A percentile compares a stretch with the other conserved stretches of the same genome.
phyloP scores from a whole-genome alignment of 1,139 yeast species.

The Kurtzmaniella natalensis region DNA sequence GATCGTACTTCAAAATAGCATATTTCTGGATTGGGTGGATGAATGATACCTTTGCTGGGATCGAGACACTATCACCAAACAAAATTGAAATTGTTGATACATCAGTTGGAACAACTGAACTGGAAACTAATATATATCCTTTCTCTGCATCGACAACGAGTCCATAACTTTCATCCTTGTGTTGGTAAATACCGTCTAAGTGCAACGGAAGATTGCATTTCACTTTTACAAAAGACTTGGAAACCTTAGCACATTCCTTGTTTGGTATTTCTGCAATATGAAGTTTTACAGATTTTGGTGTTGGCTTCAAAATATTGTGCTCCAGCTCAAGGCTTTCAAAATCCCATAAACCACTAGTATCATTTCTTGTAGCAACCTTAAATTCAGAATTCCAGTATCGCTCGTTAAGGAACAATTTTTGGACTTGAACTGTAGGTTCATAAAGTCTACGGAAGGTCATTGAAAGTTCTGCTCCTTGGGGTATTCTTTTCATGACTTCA shows the following conservation, averaged over 20 bases:
- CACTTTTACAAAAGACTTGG: slow-evolving; percentile 62
- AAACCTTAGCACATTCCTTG: slow-evolving; percentile 48
- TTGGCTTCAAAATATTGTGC: slow-evolving; percentile 60
- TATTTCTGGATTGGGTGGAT: slow-evolving; percentile 87
- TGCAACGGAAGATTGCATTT: slow-evolving; percentile 62
- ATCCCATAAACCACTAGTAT: slow-evolving; percentile 85
- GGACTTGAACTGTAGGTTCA: slow-evolving; percentile 71
- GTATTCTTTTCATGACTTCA: slow-evolving; percentile 71
- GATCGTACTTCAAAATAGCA: slow-evolving; percentile 81
- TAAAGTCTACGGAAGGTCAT: slow-evolving; percentile 74
- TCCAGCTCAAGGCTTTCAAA: slow-evolving; percentile 43
- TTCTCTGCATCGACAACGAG: slow-evolving; percentile 73
- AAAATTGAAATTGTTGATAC: slow-evolving; percentile 69
- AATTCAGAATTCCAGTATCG: slow-evolving; percentile 83
- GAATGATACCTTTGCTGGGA: slow-evolving; percentile 78
- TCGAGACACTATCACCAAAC: slow-evolving; percentile 79
- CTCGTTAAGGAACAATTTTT: slow-evolving; percentile 64
- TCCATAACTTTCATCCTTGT: slow-evolving; percentile 68
- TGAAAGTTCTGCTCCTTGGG: slow-evolving; percentile 71
- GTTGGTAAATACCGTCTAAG: slow-evolving; percentile 68
- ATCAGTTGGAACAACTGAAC: slow-evolving; percentile 81
- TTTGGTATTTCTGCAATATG: slow-evolving; percentile 46
- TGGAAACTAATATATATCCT: slow-evolving; percentile 77
- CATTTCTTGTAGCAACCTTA: slow-evolving; percentile 73
- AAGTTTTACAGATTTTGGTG: slow-evolving; percentile 35